Percentiles rank a stretch among this genome's conserved stretches.
These are phyloP conservation scores for Panaeolus papilionaceus DNA, from an alignment of 768 basidiomycete genomes.

Conservation along the genomic window DNA sequence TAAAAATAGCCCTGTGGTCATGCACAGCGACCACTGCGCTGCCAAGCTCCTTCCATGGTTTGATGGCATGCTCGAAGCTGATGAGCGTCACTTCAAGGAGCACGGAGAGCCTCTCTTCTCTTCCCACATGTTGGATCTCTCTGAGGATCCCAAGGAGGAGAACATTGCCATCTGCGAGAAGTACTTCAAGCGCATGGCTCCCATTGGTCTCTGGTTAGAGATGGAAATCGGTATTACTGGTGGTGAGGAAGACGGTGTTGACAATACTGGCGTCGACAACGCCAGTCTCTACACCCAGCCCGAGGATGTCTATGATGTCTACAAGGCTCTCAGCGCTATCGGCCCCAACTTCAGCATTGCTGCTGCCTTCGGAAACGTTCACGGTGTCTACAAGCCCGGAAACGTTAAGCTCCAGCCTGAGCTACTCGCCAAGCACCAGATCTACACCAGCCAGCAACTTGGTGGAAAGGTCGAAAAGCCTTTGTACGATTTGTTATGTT, in stretches of 20 bases:
- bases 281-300: conserved; percentile 95
- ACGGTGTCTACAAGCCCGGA: conserved; percentile 99
- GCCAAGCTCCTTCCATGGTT: conserved; percentile 99
- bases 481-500: conserved; percentile 59
- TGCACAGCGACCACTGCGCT: conserved; percentile 99
- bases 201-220: conserved; percentile 95
- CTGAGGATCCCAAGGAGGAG: conserved; percentile 89
- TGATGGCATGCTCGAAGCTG: conserved; percentile 97
- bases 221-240: conserved; percentile 99
- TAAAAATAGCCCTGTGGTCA: conserved; percentile 80
- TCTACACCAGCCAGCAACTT: conserved; percentile 71
- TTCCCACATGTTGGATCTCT: conserved; percentile 99
- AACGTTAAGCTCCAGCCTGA: conserved; percentile 95
- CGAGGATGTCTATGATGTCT: conserved; percentile 92
- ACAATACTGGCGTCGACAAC: conserved; percentile 97
- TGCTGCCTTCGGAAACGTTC: conserved; percentile 98
- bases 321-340: conserved; percentile 82
- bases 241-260: conserved; percentile 99
- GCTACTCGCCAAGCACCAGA: conserved; percentile 91
- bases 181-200: conserved; percentile 96
- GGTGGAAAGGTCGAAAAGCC: conserved; percentile 73
- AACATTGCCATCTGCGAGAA: conserved; percentile 94
- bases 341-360: conserved; percentile 97
- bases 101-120: conserved; percentile 91
- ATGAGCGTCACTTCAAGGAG: conserved; percentile 90